phyloP scores from a whole-genome alignment of 495 filamentous ascomycete species.

The Cercophora newfieldiana region DNA sequence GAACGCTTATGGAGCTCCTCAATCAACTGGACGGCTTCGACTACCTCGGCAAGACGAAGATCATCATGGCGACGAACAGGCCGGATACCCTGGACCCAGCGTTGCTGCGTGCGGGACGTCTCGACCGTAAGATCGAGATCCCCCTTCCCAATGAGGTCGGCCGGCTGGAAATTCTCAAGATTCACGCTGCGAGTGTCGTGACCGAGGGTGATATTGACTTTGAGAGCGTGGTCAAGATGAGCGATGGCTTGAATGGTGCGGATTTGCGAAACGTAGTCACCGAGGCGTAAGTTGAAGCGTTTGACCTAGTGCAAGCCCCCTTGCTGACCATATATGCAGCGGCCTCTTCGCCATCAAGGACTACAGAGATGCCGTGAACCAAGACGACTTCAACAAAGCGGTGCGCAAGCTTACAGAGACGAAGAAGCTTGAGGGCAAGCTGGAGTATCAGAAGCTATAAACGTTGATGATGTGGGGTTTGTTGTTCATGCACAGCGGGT shows the following conservation, averaged over 20 bases:
- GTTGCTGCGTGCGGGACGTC: conserved; percentile 84
- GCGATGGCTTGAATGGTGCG: conserved; percentile 94
- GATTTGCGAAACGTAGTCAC: conserved; percentile 98
- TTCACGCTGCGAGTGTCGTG: conserved; percentile 83
- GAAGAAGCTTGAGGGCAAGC: conserved; percentile 97
- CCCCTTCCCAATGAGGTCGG: conserved; percentile 99
- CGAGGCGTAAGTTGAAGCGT: conserved; percentile 74
- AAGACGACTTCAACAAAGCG: conserved; percentile 99
- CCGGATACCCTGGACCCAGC: conserved; percentile 98
- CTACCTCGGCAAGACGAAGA: conserved; percentile 99
- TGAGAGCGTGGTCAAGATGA: conserved; percentile 99
- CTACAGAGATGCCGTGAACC: conserved; percentile 90
- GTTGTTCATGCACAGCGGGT: conserved; percentile 2
- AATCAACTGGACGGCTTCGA: conserved; percentile 99
- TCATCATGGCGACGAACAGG: conserved; percentile 99
- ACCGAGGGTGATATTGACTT: conserved; percentile 97
- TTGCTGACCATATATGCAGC: conserved; percentile 47
- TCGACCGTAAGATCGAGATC: conserved; percentile 99
- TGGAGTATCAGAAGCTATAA: conserved; percentile 97
- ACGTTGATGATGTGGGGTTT: background rate
- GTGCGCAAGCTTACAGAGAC: conserved; percentile 94
- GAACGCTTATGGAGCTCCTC: conserved; percentile 97
- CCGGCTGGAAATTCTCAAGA: conserved; percentile 97
- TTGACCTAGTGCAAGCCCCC: conserved; percentile 13
- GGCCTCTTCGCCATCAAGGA: conserved; percentile 98